Evolutionary conservation across 352 stramenopile genomes (phyloP), one percentile per base, ranked within the genome.

Genomic region (Globisporangium ultimum): DNA sequence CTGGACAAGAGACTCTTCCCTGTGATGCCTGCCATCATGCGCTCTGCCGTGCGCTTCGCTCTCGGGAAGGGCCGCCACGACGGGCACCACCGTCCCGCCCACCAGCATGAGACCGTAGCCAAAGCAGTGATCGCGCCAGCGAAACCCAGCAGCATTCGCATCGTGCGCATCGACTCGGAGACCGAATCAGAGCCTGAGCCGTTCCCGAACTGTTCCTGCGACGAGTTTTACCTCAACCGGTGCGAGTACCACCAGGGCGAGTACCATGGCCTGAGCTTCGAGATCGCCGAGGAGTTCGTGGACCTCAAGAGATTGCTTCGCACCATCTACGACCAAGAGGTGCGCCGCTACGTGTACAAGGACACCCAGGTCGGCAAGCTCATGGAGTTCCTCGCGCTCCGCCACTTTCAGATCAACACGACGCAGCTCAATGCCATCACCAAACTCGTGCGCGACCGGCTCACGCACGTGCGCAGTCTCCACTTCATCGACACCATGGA

Each of bases 361-460:
- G 69, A 75, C 58, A 83, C 63, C 17, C 74, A 80, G 53, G 74
- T 83, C 51, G 74, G 74, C 56, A 80, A 83, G 36, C 68, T 83
- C 40, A 80, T 83, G 63, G 74, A 83, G 66, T 83, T 75, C 60
- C 62, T 83, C n/a, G 69, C 71, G 41, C 62, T 83, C 55, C 57
- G 62, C 42, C 69, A 74, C 66, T 83, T 80, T 57, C 66, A 65
- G 14, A 72, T 79, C 58, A 80, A 61, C 61, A 57, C 74, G 40
- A 48, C 71, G 51, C 74, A 83, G 67, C 66, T 83, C 58, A 70
- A 71, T 24, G 75, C 69, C 18, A 60, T 83, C 34, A 68, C 69
- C 14, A 65, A 59, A 42, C 69, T 83, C 53, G 63, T 80, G 18
- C 58, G 58, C 34, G 71, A 80, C 59, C 63, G 66, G 42, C 73